Conservation (phyloP, 768 basidiomycete species). For the Cytidiella melzeri region DNA sequence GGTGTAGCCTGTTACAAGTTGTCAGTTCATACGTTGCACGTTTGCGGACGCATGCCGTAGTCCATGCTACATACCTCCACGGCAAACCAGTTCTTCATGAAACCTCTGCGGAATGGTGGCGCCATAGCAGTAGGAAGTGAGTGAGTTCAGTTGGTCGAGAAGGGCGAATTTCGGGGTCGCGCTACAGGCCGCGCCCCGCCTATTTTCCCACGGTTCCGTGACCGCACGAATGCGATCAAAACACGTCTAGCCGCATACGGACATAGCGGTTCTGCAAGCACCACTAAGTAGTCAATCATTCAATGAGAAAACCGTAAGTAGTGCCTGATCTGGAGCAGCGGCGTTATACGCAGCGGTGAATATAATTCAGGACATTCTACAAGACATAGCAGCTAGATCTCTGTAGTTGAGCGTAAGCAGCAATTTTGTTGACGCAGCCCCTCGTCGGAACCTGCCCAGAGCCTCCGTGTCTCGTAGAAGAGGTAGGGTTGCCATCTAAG, state of each 20-base stretch:
- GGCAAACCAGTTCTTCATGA: constrained; percentile 69
- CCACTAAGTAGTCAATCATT: no score
- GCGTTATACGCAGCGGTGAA: no score
- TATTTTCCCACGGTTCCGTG: constrained; percentile 10
- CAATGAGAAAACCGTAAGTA: no score
- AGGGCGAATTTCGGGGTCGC: constrained; percentile 5
- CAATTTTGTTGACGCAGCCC: not conserved
- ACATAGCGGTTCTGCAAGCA: no score
- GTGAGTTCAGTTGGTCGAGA: not conserved
- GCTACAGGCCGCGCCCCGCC: constrained; percentile 1
- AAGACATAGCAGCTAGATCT: no score
- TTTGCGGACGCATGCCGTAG: no score
- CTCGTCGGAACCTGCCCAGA: not conserved
- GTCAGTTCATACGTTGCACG: not conserved
- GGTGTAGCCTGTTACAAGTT: constrained; percentile 38
- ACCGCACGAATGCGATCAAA: not conserved
- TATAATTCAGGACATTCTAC: no score
- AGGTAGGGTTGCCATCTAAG: not conserved
- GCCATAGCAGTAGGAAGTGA: constrained; percentile 15
- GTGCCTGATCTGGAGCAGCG: no score
- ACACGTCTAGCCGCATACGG: not conserved
- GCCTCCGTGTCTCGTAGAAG: not conserved
- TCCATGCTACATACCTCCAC: constrained; percentile 51
- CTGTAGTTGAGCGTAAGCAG: no score
- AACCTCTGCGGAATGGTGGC: constrained; percentile 23